Percentiles rank a stretch among this genome's conserved stretches.
Conservation (phyloP, 805 yeast species). For the Wickerhamiella siamensis region DNA sequence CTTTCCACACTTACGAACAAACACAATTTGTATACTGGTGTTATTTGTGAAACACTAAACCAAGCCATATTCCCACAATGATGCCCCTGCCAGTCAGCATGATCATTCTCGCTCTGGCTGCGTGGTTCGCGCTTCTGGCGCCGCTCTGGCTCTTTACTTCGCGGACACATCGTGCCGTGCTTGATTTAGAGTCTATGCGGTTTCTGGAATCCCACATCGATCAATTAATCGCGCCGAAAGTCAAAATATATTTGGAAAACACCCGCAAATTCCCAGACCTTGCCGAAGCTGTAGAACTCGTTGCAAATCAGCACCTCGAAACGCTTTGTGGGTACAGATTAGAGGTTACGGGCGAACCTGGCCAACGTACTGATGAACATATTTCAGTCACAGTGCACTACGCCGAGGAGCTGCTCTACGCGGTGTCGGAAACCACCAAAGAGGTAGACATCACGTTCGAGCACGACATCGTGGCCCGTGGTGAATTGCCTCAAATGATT, state of each 20-base stretch:
- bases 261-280: constrained; percentile 55
- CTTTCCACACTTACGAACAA: not conserved
- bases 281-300: constrained; percentile 37
- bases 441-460: constrained; percentile 31
- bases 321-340: not conserved
- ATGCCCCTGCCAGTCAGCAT: constrained; percentile 1
- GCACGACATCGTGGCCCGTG: constrained; percentile 33
- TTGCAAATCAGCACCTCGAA: constrained; percentile 31
- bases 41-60: not conserved
- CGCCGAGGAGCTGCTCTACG: not conserved
- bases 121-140: constrained; percentile 19
- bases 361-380: not conserved
- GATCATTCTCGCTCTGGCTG: constrained; percentile 13
- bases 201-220: constrained; percentile 21
- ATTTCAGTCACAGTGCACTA: not conserved
- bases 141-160: constrained; percentile 54
- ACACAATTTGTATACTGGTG: not conserved
- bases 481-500: constrained; percentile 48
- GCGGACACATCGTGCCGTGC: constrained; percentile 43
- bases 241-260: constrained; percentile 24
- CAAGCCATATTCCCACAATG: too few relatives aligned
- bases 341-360: not conserved
- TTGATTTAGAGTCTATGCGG: constrained; percentile 36
- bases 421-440: constrained; percentile 28
- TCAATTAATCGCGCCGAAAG: constrained; percentile 14